A percentile compares a stretch with the other conserved stretches of the same genome.
Evolutionary conservation across 768 basidiomycete species (phyloP).

Genomic region (Vararia minispora): DNA sequence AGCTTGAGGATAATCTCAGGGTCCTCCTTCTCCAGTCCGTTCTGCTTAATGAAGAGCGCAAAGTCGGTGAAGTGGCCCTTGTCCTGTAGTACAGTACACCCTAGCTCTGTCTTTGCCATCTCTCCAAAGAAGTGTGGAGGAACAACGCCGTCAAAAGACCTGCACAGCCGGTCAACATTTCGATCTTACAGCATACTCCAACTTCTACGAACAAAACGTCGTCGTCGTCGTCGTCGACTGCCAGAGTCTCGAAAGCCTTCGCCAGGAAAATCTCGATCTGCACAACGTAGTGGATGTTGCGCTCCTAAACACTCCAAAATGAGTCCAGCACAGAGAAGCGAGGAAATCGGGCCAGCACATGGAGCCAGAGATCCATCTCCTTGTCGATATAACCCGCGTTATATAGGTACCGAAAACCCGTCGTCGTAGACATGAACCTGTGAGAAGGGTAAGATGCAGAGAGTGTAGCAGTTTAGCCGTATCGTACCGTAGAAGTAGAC

Average conservation of each 20-base stretch:
- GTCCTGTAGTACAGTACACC: conserved; percentile 82
- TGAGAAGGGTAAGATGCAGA: not conserved
- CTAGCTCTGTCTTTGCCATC: conserved; percentile 92
- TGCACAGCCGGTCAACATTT: conserved; percentile 16
- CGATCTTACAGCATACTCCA: not conserved
- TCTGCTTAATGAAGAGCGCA: conserved; percentile 78
- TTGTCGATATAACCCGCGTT: conserved; percentile 88
- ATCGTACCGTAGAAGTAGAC: conserved; percentile 72
- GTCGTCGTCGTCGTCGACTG: conserved; percentile 51
- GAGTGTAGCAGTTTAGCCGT: conserved; percentile 1
- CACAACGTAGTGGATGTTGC: conserved; percentile 87
- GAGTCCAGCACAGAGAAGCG: not conserved
- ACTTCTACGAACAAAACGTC: conserved; percentile 36
- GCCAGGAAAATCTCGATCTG: conserved; percentile 89
- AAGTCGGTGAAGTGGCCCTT: conserved; percentile 90
- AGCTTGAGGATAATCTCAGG: conserved; percentile 75
- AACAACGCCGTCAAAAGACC: conserved; percentile 76
- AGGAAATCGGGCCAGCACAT: conserved; percentile 52
- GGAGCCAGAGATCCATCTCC: conserved; percentile 95
- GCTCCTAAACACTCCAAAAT: conserved; percentile 46
- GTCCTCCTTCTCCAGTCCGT: conserved; percentile 79
- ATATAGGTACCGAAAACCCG: conserved; percentile 87
- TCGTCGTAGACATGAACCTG: conserved; percentile 90
- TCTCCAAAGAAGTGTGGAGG: conserved; percentile 98
- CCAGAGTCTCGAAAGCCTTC: conserved; percentile 51